Percentiles rank a stretch among this genome's conserved stretches.
phyloP scores from a whole-genome alignment of 1,284 basidiomycete genomes.

The Termitomyces sp. region DNA sequence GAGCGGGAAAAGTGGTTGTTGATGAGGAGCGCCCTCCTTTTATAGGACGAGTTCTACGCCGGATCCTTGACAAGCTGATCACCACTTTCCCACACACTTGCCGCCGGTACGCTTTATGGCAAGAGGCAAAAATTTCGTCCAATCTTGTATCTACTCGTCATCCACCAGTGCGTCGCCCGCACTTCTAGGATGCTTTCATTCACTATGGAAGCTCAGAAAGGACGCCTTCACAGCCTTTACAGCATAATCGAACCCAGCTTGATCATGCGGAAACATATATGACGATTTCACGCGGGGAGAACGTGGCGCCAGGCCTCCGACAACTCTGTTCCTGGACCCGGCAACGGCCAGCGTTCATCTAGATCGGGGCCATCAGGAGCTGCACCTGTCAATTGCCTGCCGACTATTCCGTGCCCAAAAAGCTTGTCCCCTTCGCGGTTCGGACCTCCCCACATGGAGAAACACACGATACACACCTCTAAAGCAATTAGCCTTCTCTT shows the following conservation, averaged over 20 bases:
- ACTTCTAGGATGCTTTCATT: neutral
- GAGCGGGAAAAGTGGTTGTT: constrained; percentile 3
- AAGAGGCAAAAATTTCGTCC: constrained; percentile 1
- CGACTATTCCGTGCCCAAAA: neutral
- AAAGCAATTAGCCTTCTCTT: neutral
- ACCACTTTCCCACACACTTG: constrained; percentile 22
- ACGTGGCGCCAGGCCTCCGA: constrained; percentile 7
- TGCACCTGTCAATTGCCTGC: constrained; percentile 2
- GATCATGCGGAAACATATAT: neutral
- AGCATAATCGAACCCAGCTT: too few relatives aligned
- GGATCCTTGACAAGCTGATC: constrained; percentile 17
- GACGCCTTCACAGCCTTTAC: neutral
- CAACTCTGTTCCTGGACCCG: constrained; percentile 8
- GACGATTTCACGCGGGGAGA: constrained; percentile 1
- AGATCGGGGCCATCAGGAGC: constrained; percentile 7
- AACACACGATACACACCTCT: neutral
- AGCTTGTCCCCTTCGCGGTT: neutral
- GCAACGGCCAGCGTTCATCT: constrained; percentile 3
- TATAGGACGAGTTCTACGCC: constrained; percentile 18
- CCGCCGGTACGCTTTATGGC: constrained; percentile 24
- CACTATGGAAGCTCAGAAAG: neutral
- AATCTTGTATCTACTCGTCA: neutral
- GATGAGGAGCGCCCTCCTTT: constrained; percentile 17
- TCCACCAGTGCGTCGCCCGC: neutral
- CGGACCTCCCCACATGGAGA: constrained; percentile 1